Percentiles rank a stretch among this genome's conserved stretches.
Conservation (phyloP, 768 basidiomycete genomes). For the Tricholoma bakamatsutake region DNA sequence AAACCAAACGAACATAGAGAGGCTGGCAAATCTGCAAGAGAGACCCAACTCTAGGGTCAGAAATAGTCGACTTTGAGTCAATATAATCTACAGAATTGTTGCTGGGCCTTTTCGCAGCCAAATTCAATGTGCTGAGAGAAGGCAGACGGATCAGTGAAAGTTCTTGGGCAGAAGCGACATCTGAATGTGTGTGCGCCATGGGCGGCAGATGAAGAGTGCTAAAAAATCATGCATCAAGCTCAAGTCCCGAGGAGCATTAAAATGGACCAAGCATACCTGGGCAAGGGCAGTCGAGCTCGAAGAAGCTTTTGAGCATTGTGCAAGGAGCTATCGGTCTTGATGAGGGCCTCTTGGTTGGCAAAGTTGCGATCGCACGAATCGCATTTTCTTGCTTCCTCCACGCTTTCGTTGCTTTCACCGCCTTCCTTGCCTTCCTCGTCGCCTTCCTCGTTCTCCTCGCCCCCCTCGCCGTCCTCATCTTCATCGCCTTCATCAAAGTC, state of each 20-base stretch:
- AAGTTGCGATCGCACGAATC: background rate
- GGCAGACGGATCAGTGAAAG: background rate
- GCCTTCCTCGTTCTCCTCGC: background rate
- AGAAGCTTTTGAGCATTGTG: background rate
- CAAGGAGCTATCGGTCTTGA: background rate
- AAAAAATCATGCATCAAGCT: background rate
- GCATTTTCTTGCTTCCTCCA: background rate
- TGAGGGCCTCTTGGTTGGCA: background rate
- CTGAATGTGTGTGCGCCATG: background rate
- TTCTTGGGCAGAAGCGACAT: background rate
- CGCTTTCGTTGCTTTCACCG: background rate
- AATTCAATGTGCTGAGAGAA: background rate
- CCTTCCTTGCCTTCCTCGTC: background rate
- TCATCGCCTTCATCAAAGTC: background rate
- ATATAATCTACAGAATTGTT: too few relatives aligned
- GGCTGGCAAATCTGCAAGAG: too few relatives aligned
- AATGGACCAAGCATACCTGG: background rate
- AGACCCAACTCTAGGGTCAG: too few relatives aligned
- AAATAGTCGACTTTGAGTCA: too few relatives aligned
- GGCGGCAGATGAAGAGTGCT: background rate
- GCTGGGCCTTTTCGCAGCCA: background rate
- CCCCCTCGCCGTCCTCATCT: background rate
- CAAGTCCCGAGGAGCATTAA: background rate
- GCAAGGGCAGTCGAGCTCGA: background rate
- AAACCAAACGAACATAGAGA: too few relatives aligned